Evolutionary conservation across 768 basidiomycete species (phyloP).

Genomic region (Phylloporus sp.): DNA sequence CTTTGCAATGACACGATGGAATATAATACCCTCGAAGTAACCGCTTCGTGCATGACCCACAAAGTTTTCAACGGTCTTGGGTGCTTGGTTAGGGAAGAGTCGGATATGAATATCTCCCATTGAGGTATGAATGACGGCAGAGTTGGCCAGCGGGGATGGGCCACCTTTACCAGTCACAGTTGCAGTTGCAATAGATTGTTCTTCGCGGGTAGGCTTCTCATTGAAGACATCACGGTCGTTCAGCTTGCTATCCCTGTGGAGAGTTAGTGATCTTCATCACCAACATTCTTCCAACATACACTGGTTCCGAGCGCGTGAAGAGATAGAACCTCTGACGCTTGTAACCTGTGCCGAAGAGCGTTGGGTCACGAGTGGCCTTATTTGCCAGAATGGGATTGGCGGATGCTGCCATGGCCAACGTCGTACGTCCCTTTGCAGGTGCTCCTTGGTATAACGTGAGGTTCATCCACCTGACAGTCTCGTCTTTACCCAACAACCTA

Average conservation of each 20-base stretch:
- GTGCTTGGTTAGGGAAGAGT: conserved; percentile 87
- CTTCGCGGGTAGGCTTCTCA: conserved; percentile 94
- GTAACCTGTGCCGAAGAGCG: conserved; percentile 88
- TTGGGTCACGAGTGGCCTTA: conserved; percentile 82
- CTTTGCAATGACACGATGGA: conserved; percentile 97
- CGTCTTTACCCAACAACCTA: conserved; percentile 88
- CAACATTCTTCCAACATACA: conserved; percentile 49
- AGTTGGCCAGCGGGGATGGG: conserved; percentile 69
- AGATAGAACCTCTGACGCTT: conserved; percentile 93
- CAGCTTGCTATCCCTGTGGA: conserved; percentile 70
- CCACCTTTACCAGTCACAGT: conserved; percentile 46
- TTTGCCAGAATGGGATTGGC: conserved; percentile 92
- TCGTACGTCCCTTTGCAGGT: conserved; percentile 80
- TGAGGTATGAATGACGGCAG: conserved; percentile 92
- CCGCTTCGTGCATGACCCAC: conserved; percentile 85
- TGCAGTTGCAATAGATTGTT: conserved; percentile 79
- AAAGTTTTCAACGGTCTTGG: conserved; percentile 97
- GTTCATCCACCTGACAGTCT: conserved; percentile 87
- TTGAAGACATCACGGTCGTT: conserved; percentile 97
- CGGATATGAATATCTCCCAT: conserved; percentile 89
- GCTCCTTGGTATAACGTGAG: conserved; percentile 90
- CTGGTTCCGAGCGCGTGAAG: conserved; percentile 87
- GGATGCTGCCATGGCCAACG: conserved; percentile 92
- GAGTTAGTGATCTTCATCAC: not conserved
- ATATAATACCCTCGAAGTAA: conserved; percentile 90